Conservation (phyloP, 441 rosid genomes). For the Gossypium davidsonii region DNA sequence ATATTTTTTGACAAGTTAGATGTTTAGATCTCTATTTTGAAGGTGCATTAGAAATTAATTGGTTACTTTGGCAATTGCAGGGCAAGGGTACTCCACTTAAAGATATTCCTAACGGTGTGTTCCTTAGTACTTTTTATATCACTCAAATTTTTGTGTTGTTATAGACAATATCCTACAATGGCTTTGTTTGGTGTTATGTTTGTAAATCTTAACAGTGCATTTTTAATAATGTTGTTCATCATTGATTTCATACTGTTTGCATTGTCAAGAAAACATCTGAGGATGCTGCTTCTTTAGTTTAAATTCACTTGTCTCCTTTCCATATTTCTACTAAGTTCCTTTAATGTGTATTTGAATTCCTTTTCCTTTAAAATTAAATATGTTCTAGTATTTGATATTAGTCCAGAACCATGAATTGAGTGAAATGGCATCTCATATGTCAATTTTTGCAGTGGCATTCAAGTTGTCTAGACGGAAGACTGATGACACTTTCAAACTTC, state of each 20-base stretch:
- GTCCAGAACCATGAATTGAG: not conserved
- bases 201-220: not conserved
- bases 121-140: not conserved
- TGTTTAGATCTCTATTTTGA: not conserved
- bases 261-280: not conserved
- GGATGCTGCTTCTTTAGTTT: not conserved
- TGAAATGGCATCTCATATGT: conserved; percentile 17
- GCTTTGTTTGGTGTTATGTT: not conserved
- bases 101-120: conserved; percentile 90
- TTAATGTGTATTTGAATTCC: not conserved
- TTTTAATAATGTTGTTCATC: not conserved
- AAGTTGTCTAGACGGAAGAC: conserved; percentile 70
- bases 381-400: not conserved
- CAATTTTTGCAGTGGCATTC: conserved; percentile 60
- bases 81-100: conserved; percentile 78
- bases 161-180: not conserved
- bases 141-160: not conserved
- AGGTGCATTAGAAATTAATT: conserved; percentile 7
- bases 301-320: not conserved
- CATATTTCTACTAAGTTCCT: not conserved
- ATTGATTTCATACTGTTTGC: not conserved
- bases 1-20: not conserved
- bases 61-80: conserved; percentile 46
- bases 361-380: not conserved
- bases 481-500: conserved; percentile 72